A percentile compares a stretch with the other conserved stretches of the same genome.
Conservation (phyloP, 1,139 yeast genomes). For the Debaryomycetaceae sp. region DNA sequence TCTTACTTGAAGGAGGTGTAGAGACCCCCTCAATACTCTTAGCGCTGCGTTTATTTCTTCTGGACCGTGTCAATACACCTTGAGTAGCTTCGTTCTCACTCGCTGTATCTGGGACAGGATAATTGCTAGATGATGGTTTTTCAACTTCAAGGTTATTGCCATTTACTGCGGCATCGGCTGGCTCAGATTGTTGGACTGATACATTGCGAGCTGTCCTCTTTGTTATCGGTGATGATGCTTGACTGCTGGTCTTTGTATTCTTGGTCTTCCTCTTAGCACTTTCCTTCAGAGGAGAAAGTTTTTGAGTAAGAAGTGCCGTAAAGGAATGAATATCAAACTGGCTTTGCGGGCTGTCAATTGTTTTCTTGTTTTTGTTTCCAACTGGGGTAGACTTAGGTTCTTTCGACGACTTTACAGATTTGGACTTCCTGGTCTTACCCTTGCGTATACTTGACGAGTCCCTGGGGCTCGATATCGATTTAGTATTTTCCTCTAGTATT, state of each 20-base stretch:
- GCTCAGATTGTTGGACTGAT: too few species aligned
- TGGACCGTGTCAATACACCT: not conserved
- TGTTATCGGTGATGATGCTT: not conserved
- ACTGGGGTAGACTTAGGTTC: conserved; percentile 5
- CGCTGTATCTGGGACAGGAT: not conserved
- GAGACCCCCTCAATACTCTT: not conserved
- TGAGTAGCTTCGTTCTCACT: not conserved
- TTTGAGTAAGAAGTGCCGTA: conserved; percentile 24
- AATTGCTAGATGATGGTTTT: too few species aligned
- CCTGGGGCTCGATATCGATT: not conserved
- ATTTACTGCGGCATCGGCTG: too few species aligned
- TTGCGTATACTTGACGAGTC: not conserved
- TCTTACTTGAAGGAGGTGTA: not conserved
- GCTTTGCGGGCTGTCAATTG: conserved; percentile 1
- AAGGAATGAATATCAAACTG: conserved; percentile 26
- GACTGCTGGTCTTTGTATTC: too few species aligned
- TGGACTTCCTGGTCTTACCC: not conserved
- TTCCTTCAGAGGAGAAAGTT: conserved; percentile 10
- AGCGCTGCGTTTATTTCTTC: not conserved
- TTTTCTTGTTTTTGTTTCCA: conserved; percentile 5
- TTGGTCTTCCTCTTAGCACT: conserved; percentile 1
- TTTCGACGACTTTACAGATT: not conserved
- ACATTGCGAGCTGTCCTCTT: not conserved
- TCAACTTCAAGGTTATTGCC: too few species aligned
- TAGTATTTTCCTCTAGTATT: not conserved